Evolutionary conservation across 345 rosid species (phyloP).

Genomic region (Pistacia atlantica): DNA sequence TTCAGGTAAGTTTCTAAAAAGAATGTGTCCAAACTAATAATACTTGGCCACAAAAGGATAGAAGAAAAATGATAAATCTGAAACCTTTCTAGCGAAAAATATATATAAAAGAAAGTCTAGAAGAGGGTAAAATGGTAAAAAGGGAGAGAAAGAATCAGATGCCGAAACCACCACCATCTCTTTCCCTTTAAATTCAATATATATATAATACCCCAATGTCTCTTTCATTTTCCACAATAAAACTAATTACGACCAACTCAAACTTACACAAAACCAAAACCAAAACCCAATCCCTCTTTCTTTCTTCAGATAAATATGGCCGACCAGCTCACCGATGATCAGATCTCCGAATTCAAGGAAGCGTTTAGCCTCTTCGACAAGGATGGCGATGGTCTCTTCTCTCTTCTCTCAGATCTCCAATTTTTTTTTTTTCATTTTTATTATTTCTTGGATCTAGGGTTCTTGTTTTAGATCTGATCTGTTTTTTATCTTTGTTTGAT

Average conservation of each 20-base stretch:
- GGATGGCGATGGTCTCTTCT: slow-evolving; percentile 42
- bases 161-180: neutral
- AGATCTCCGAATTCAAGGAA: slow-evolving; percentile 49
- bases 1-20: too few species aligned
- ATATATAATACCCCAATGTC: neutral
- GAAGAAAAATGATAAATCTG: too few species aligned
- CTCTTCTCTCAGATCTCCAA: slow-evolving; percentile 6
- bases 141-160: neutral
- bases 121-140: too few species aligned
- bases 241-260: neutral
- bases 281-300: neutral
- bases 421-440: neutral
- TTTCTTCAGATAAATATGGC: slow-evolving; percentile 22
- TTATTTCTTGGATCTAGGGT: neutral
- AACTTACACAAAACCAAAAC: neutral
- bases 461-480: slow-evolving; percentile 7
- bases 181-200: neutral
- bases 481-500: slow-evolving; percentile 1
- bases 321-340: slow-evolving; percentile 41
- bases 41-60: too few species aligned
- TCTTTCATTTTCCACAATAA: neutral
- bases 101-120: neutral
- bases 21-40: too few species aligned
- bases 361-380: slow-evolving; percentile 49
- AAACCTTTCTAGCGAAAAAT: neutral